These are phyloP conservation scores for Verticillium longisporum DNA, from an alignment of 2,329 filamentous ascomycete genomes.

Conservation along the genomic window DNA sequence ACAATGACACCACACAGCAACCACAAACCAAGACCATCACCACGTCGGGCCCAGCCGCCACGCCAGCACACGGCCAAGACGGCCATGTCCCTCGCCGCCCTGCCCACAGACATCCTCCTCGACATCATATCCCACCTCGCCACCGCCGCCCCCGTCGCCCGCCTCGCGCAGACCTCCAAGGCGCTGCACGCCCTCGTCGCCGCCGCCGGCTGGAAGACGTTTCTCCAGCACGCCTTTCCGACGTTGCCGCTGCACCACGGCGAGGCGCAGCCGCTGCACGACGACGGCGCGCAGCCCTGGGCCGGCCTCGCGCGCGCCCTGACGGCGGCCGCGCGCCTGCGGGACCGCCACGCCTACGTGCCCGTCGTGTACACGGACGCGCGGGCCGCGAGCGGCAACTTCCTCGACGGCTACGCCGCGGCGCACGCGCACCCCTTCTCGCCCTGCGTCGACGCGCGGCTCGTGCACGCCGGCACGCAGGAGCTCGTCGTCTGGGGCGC, in stretches of 20 bases:
- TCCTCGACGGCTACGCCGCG: conserved; percentile 6
- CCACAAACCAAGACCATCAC: background rate
- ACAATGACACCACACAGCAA: no score
- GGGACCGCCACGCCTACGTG: conserved; percentile 40
- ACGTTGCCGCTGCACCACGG: conserved; percentile 18
- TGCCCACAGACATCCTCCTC: conserved; percentile 45
- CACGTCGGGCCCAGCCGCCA: background rate
- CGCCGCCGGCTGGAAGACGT: conserved; percentile 40
- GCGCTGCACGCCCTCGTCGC: conserved; percentile 29
- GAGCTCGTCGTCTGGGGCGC: conserved; percentile 45
- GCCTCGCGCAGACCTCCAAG: conserved; percentile 30
- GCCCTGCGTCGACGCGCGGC: conserved; percentile 38
- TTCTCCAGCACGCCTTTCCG: conserved; percentile 37
- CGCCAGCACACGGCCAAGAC: background rate
- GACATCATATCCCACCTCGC: conserved; percentile 39
- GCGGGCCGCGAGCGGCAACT: conserved; percentile 12
- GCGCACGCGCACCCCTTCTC: conserved; percentile 25
- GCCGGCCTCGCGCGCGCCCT: conserved; percentile 33
- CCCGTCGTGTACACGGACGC: conserved; percentile 17
- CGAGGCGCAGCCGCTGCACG: no score
- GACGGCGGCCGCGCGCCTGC: conserved; percentile 44
- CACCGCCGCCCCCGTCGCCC: conserved; percentile 39
- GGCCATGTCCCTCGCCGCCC: conserved; percentile 24
- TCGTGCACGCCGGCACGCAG: conserved; percentile 24
- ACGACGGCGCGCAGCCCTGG: no score